phyloP scores from a whole-genome alignment of 225 moss, liverwort and hornwort species.

The Asterella californica region DNA sequence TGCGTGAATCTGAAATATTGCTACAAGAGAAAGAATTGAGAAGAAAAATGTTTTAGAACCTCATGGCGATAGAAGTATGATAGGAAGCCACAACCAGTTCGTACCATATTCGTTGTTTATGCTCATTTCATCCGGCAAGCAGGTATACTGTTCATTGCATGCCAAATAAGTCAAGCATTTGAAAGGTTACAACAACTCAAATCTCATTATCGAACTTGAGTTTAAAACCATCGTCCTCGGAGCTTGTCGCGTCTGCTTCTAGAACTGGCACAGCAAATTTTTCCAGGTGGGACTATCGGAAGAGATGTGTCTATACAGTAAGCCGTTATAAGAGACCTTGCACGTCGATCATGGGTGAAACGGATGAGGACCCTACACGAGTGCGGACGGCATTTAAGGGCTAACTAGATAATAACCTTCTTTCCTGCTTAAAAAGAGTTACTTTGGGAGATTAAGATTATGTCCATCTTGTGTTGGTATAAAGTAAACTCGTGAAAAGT shows the following conservation, averaged over 20 bases:
- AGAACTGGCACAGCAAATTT: neutral
- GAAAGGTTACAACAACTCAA: neutral
- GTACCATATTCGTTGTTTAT: neutral
- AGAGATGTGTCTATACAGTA: neutral
- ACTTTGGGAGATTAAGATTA: neutral
- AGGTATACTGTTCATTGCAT: neutral
- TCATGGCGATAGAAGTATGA: neutral
- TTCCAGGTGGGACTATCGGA: neutral
- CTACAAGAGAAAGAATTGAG: neutral
- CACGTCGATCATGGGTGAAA: neutral
- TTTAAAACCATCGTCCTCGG: neutral
- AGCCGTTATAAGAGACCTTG: neutral
- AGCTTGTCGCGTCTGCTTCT: neutral
- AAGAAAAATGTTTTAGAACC: neutral
- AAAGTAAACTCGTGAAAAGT: neutral
- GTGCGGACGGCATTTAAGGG: too few relatives aligned
- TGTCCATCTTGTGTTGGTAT: neutral
- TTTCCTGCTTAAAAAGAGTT: neutral
- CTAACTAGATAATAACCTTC: neutral
- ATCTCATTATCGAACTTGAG: too few relatives aligned
- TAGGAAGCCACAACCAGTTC: neutral
- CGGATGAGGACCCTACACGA: too few relatives aligned
- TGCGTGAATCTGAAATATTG: neutral
- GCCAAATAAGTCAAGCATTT: neutral
- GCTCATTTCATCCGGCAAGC: neutral